Conservation (phyloP, 352 stramenopile genomes). For the Pythium oligandrum region DNA sequence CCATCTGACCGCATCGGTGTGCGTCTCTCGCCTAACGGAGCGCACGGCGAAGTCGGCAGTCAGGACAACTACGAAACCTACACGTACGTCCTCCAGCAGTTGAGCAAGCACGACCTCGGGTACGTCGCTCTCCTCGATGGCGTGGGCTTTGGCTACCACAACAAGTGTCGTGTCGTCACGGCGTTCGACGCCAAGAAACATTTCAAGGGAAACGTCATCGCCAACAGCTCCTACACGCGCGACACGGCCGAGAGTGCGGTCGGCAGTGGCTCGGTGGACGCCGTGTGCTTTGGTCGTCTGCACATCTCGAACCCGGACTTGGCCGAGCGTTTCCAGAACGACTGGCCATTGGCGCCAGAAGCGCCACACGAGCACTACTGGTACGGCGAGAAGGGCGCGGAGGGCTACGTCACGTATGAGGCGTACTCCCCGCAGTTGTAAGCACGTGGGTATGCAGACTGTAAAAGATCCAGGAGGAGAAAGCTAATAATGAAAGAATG, state of each 20-base stretch:
- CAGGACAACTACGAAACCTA: conserved; percentile 18
- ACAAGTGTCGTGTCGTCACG: conserved; percentile 9
- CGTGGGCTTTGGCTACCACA: conserved; percentile 11
- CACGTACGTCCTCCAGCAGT: too few relatives aligned
- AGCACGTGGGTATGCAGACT: too few relatives aligned
- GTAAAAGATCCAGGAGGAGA: too few relatives aligned
- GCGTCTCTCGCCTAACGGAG: conserved; percentile 12
- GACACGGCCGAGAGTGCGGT: too few relatives aligned
- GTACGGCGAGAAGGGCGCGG: conserved; percentile 3
- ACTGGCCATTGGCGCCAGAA: conserved; percentile 3
- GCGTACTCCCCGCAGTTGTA: background rate
- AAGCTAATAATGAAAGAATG: too few relatives aligned
- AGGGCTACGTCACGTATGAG: conserved; percentile 3
- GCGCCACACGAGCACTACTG: conserved; percentile 4
- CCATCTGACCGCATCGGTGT: too few relatives aligned
- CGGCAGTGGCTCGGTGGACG: conserved; percentile 17
- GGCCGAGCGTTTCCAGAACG: too few relatives aligned
- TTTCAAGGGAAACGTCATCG: too few relatives aligned
- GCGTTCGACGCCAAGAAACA: too few relatives aligned
- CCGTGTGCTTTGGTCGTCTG: conserved; percentile 21
- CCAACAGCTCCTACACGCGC: too few relatives aligned
- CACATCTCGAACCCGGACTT: too few relatives aligned
- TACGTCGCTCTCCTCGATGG: conserved; percentile 26
- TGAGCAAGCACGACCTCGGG: conserved; percentile 14
- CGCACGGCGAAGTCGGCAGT: conserved; percentile 13